These are phyloP conservation scores for Chlorella sp. DNA, from an alignment of 139 green algal genomes.

Conservation along the genomic window DNA sequence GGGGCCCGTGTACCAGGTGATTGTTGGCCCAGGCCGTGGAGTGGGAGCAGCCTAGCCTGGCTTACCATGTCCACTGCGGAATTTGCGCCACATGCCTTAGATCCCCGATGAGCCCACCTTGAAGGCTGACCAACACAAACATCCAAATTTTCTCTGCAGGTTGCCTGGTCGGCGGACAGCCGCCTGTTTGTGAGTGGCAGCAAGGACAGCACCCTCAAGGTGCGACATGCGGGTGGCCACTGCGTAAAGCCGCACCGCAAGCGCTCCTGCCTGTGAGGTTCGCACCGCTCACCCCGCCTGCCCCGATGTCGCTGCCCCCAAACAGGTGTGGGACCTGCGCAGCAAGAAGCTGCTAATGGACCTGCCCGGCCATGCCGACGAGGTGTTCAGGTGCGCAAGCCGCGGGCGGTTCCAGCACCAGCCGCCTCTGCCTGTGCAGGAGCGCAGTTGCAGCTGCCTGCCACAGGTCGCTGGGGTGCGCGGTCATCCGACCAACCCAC, in stretches of 20 bases:
- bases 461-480: background rate
- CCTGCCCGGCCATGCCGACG: conserved; percentile 90
- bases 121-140: no score
- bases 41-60: no score
- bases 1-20: conserved; percentile 93
- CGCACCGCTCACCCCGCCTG: no score
- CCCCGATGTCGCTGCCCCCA: background rate
- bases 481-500: background rate
- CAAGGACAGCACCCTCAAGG: conserved; percentile 98
- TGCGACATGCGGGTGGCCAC: no score
- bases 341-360: conserved; percentile 93
- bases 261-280: no score
- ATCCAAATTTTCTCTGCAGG: conserved; percentile 48
- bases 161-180: conserved; percentile 93
- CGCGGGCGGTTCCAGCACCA: background rate
- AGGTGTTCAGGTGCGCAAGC: conserved; percentile 35
- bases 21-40: no score
- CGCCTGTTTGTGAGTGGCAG: conserved; percentile 89
- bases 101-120: no score
- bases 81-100: no score
- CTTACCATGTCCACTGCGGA: no score
- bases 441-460: background rate
- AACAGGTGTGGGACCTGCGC: conserved; percentile 88
- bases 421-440: background rate
- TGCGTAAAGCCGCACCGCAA: no score